These are phyloP conservation scores for Lolium perenne DNA, from an alignment of 176 grass and related monocot species.

Conservation along the genomic window DNA sequence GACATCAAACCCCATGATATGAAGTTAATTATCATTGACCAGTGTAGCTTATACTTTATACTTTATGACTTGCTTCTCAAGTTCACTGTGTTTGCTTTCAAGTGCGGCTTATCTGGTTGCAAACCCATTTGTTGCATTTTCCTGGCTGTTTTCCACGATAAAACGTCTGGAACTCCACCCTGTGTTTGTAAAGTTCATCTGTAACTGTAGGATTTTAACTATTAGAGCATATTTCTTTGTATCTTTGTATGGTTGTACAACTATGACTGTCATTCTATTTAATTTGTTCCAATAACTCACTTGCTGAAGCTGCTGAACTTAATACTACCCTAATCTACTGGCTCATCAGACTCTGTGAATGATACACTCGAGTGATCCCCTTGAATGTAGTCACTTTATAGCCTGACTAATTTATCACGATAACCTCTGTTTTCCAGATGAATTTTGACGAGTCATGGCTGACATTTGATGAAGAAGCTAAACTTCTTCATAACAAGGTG, in stretches of 20 bases:
- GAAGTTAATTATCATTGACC: neutral
- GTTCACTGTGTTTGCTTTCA: neutral
- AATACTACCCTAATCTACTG: neutral
- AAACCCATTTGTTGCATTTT: neutral
- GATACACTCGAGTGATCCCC: neutral
- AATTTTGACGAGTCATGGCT: slow-evolving; percentile 83
- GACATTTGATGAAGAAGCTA: slow-evolving; percentile 82
- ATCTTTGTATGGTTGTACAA: slow-evolving; percentile 17
- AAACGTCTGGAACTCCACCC: neutral
- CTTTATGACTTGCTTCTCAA: neutral
- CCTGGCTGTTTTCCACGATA: neutral
- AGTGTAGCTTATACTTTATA: slow-evolving; percentile 13
- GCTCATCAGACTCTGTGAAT: neutral
- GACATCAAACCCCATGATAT: neutral
- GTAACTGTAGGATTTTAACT: neutral
- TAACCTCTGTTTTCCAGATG: slow-evolving; percentile 57
- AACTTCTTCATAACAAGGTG: slow-evolving; percentile 91
- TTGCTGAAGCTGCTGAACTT: slow-evolving; percentile 17
- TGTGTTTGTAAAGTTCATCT: neutral
- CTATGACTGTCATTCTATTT: neutral
- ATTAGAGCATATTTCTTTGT: neutral
- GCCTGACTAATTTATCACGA: neutral
- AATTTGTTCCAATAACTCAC: neutral
- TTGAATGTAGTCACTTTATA: no score
- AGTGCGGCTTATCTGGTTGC: neutral